A percentile compares a stretch with the other conserved stretches of the same genome.
Evolutionary conservation across 2,329 filamentous ascomycete genomes (phyloP).

Genomic region (Cladosporium sp.): DNA sequence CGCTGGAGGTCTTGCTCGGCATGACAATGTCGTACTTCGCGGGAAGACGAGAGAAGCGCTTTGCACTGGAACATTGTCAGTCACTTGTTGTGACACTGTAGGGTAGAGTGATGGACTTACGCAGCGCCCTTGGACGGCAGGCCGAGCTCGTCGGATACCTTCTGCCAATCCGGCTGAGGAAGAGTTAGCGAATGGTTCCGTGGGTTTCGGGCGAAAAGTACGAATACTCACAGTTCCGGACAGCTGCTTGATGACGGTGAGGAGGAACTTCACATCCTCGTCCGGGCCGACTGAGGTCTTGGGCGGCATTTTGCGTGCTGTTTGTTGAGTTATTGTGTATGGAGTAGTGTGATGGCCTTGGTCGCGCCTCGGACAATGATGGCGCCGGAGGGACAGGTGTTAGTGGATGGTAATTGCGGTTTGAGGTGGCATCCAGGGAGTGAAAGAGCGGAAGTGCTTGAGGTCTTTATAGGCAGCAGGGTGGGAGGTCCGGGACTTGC

Average conservation of each 20-base stretch:
- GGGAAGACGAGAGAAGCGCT: slow-evolving; percentile 23
- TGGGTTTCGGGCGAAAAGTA: neutral
- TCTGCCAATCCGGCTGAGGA: slow-evolving; percentile 22
- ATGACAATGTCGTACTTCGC: slow-evolving; percentile 17
- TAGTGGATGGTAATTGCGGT: neutral
- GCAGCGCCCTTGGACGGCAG: slow-evolving; percentile 23
- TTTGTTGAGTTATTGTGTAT: neutral
- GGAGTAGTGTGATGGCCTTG: neutral
- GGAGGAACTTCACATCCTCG: slow-evolving; percentile 17
- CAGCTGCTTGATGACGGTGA: slow-evolving; percentile 11
- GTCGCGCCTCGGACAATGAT: neutral
- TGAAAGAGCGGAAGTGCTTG: neutral
- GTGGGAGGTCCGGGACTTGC: neutral
- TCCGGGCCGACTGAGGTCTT: slow-evolving; percentile 1
- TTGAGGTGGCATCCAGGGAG: neutral
- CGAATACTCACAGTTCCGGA: neutral
- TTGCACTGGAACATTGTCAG: slow-evolving; percentile 3
- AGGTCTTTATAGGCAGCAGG: neutral
- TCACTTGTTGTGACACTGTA: neutral
- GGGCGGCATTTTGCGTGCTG: neutral
- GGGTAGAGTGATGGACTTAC: slow-evolving; percentile 8
- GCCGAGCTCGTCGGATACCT: slow-evolving; percentile 21
- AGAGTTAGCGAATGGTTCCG: neutral
- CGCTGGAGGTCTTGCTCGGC: neutral
- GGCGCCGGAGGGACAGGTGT: neutral